These are phyloP conservation scores for Blakeslea trispora DNA, from an alignment of 371 early-diverging fungal species.

Conservation along the genomic window DNA sequence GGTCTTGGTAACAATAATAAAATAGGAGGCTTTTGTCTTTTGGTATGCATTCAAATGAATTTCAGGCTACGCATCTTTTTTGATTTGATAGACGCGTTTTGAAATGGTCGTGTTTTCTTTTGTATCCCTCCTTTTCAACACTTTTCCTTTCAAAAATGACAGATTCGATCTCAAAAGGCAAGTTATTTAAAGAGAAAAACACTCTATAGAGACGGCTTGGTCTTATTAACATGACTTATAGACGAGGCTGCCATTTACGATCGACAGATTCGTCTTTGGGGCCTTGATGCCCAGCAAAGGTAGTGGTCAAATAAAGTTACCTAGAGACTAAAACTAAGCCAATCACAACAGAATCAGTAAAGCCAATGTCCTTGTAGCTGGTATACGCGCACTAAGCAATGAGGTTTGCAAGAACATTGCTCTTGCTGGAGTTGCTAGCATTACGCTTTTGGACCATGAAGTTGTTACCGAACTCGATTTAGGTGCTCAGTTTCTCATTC, in stretches of 20 bases:
- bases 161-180: too few relatives aligned
- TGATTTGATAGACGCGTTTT: too few relatives aligned
- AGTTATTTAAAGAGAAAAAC: too few relatives aligned
- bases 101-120: too few relatives aligned
- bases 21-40: too few relatives aligned
- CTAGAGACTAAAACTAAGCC: not conserved
- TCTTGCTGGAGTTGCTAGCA: conserved; percentile 82
- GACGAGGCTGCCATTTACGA: conserved; percentile 94
- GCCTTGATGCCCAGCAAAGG: conserved; percentile 89
- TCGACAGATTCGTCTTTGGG: conserved; percentile 96
- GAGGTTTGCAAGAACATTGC: conserved; percentile 92
- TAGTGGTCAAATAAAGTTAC: conserved; percentile 24
- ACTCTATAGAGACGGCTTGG: too few relatives aligned
- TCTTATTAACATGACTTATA: conserved; percentile 21
- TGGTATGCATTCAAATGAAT: too few relatives aligned
- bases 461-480: conserved; percentile 65
- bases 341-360: conserved; percentile 78
- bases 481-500: conserved; percentile 79
- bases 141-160: too few relatives aligned
- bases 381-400: conserved; percentile 67
- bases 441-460: conserved; percentile 70
- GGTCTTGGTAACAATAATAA: too few relatives aligned
- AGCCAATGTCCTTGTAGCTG: conserved; percentile 70
- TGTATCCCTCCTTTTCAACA: too few relatives aligned
- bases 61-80: too few relatives aligned